Conservation (phyloP, 352 stramenopile species). For the Pythium brassicae region DNA sequence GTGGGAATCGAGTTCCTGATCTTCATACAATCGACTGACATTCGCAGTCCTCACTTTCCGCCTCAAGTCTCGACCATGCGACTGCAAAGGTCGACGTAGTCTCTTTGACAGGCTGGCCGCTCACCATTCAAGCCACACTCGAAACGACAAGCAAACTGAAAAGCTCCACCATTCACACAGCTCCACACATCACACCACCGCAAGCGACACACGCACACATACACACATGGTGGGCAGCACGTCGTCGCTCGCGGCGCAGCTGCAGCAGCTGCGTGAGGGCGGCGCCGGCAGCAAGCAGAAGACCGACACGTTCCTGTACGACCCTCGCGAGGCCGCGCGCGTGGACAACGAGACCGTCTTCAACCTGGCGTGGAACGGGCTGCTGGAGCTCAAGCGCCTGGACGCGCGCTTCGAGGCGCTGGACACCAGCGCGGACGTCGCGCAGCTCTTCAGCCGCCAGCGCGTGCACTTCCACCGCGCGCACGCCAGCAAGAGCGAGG, state of each 20-base stretch:
- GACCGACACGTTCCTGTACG: conserved; percentile 83
- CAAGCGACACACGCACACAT: neutral
- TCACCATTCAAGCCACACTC: conserved; percentile 4
- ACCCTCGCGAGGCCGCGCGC: conserved; percentile 70
- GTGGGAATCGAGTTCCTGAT: too few species aligned
- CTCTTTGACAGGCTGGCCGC: neutral
- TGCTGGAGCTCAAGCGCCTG: conserved; percentile 76
- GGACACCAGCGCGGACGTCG: conserved; percentile 40
- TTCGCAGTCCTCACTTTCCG: too few species aligned
- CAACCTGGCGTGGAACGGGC: conserved; percentile 79
- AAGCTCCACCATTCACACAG: conserved; percentile 7
- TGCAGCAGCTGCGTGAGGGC: conserved; percentile 75
- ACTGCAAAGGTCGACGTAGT: neutral
- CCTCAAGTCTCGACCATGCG: too few species aligned
- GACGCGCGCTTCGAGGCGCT: conserved; percentile 71
- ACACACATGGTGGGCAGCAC: conserved; percentile 19
- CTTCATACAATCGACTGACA: too few species aligned
- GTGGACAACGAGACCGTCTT: conserved; percentile 84
- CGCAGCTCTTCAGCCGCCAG: conserved; percentile 64
- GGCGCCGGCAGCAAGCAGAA: conserved; percentile 78
- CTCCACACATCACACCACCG: neutral
- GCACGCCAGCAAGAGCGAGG: conserved; percentile 53
- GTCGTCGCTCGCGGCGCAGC: conserved; percentile 54
- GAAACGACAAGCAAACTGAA: conserved; percentile 13
- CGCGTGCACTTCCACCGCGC: conserved; percentile 80